Base-by-base conservation (phyloP, 1,284 basidiomycete species). In the Moniliophthora roreri region DNA sequence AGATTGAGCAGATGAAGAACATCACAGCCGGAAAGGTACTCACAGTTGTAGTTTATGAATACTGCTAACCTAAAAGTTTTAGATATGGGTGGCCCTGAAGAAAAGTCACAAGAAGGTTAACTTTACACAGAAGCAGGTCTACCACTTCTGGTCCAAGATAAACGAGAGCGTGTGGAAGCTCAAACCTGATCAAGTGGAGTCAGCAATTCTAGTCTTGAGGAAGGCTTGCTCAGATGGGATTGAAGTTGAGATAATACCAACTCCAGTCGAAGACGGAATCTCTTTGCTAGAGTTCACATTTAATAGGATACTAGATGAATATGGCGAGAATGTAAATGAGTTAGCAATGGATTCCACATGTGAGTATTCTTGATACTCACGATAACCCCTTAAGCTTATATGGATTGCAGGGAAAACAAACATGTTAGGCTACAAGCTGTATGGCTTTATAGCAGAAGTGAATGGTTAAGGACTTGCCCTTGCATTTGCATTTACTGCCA, bases 281-380 rank as follows among this genome's bases (percentile, higher is more conserved):
- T 20, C 48, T 39, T 15, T 39, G 13, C 54, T 61, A 26, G 61
- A 58, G 15, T 62, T 59, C 45, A 41, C 52, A 0, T 53, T 61
- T 13, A 51, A 35, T 23, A 58, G 61, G 21, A 37, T 58, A 1
- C 39, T 62, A 7, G 51, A 55, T 28, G 49, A 38, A 2, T 52
- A 10, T 13, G 59, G 46, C 7, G 15, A 8, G 0, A 20, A 54
- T 2, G 45, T 46, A 11, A 51, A 50, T 3, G 60, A 61, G 32
- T 10, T 62, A 5, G 50, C 54, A 1, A 48, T 62, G 54, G 61
- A 62, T 38, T 61, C 58, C 5, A 61, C 60, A 1, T 62, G 60
- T 62, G 46, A 48, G 57, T 32, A 11, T 32, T 6, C 11, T 6
- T 32, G 28, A 32, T 32, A 32, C 28, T 32, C 11, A 32, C 28